Evolutionary conservation across 2,329 filamentous ascomycete species (phyloP).

Genomic region (Fusarium sp.): DNA sequence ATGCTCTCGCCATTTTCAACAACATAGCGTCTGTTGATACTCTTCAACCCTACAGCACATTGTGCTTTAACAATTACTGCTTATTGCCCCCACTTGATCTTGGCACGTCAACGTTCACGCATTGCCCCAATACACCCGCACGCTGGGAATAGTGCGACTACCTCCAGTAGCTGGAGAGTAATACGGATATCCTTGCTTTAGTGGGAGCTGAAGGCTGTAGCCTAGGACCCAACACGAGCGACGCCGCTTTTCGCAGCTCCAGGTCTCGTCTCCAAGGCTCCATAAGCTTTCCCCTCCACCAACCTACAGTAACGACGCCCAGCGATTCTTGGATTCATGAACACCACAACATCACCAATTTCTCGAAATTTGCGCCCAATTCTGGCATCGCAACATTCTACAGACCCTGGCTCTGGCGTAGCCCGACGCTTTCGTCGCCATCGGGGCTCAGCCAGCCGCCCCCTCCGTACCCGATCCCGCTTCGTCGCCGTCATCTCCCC

Average conservation of each 20-base stretch:
- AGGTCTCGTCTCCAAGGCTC: constrained; percentile 7
- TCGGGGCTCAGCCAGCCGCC: constrained; percentile 37
- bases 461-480: constrained; percentile 29
- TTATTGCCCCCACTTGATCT: constrained; percentile 36
- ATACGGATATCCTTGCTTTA: constrained; percentile 13
- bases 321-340: constrained; percentile 39
- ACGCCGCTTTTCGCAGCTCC: constrained; percentile 16
- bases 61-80: not conserved
- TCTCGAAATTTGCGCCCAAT: constrained; percentile 21
- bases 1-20: constrained; percentile 23
- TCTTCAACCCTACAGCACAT: not conserved
- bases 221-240: constrained; percentile 23
- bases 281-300: constrained; percentile 28
- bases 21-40: constrained; percentile 20
- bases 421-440: constrained; percentile 37
- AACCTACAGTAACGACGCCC: constrained; percentile 18
- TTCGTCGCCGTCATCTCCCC: constrained; percentile 39
- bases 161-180: not conserved
- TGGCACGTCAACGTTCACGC: constrained; percentile 36
- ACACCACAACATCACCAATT: constrained; percentile 37
- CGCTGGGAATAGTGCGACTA: constrained; percentile 2
- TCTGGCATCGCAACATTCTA: constrained; percentile 30
- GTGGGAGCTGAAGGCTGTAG: constrained; percentile 29
- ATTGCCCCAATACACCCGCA: constrained; percentile 19
- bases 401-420: constrained; percentile 31